Evolutionary conservation across 2,329 filamentous ascomycete genomes (phyloP), one percentile per base, ranked within the genome.

Genomic region (Calonectria honghensis): DNA sequence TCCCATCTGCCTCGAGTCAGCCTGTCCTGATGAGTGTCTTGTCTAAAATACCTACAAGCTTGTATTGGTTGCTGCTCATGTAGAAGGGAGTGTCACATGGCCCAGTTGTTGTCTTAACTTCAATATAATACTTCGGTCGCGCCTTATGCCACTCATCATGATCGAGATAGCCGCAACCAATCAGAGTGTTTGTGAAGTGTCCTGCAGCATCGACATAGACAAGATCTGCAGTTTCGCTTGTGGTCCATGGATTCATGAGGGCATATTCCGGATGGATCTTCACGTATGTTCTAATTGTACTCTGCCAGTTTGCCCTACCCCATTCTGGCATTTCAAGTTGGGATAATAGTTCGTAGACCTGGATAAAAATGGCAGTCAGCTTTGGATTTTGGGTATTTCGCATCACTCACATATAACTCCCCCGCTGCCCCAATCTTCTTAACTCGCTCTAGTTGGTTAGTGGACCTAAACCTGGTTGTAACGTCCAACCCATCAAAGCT

Each of bases 81-180:
- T 81, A 90, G 68, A 90, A 89, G 0, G 85, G 82, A 4, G 82
- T 85, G 16, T 81, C 76, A 48, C 82, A 85, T 0, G 75, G 64
- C 1, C 80, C 79, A 1, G 84, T 86, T 0, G 89, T 89, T 1
- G 87, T 85, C 77, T 90, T 90, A 31, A 90, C 89, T 73, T 90
- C 89, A 5, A 90, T 84, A 39, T 83, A 88, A 76, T 89, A 90
- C 24, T 81, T 80, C 2, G 84, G 87, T 7, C 51, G 66, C 20
- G 64, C 73, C 32, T 11, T 10, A 35, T 35, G 5, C 20, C 39
- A 52, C 74, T 78, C 79, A 79, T 72, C 71, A 37, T 31, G 39
- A 59, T 70, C 18, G 1, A 80, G 72, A 9, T 77, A 66, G 2
- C 73, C 73, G 24, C 69, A 64, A 6, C 59, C 74, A 20, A 78